Percentiles rank a stretch among this genome's conserved stretches.
phyloP scores from a whole-genome alignment of 179 eudicot genomes.

The Beta lomatogona region DNA sequence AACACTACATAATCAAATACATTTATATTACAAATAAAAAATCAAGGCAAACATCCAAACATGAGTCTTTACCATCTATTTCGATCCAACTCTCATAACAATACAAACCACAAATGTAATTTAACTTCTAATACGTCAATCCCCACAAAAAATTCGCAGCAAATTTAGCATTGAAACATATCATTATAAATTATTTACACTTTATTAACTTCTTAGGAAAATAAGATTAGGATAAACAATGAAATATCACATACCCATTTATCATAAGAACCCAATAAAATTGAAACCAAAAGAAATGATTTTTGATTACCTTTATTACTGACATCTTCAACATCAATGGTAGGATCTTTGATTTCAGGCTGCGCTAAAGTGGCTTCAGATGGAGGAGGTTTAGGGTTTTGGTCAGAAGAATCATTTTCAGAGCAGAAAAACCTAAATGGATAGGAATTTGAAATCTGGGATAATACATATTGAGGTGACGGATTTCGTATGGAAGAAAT shows the following conservation, averaged over 20 bases:
- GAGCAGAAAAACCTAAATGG: constrained; percentile 26
- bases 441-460: not conserved
- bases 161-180: no score
- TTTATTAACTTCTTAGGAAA: no score
- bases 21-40: not conserved
- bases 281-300: not conserved
- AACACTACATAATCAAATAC: constrained; percentile 14
- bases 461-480: not conserved
- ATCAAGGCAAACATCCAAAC: not conserved
- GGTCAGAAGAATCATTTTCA: constrained; percentile 27
- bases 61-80: not conserved
- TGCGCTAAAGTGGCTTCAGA: constrained; percentile 29
- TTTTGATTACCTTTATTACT: constrained; percentile 40
- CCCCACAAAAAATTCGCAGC: not conserved
- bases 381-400: constrained; percentile 31
- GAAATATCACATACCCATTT: not conserved
- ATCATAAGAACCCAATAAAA: not conserved
- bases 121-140: not conserved
- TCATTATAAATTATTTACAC: no score
- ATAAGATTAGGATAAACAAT: no score
- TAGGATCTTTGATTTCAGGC: constrained; percentile 24
- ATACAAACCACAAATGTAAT: not conserved
- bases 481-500: not conserved
- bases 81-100: not conserved
- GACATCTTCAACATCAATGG: constrained; percentile 37